These are phyloP conservation scores for Trametes cinnabarina DNA, from an alignment of 768 basidiomycete species.

Conservation along the genomic window DNA sequence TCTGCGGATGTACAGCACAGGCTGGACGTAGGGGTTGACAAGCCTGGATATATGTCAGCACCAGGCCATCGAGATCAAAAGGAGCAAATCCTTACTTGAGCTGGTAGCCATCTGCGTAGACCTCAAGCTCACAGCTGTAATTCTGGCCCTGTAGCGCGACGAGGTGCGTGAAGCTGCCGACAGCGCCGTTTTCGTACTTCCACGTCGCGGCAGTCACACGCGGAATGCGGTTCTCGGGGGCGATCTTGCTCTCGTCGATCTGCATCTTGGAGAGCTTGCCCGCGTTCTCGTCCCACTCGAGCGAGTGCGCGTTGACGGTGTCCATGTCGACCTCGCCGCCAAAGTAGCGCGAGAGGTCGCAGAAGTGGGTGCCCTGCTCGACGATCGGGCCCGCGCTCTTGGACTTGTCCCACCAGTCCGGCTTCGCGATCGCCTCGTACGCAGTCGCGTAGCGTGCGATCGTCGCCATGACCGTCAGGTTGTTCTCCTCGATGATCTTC, in stretches of 20 bases:
- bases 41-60: conserved; percentile 47
- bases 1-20: conserved; percentile 80
- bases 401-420: conserved; percentile 93
- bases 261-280: conserved; percentile 78
- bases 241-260: conserved; percentile 82
- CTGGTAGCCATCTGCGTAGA: conserved; percentile 90
- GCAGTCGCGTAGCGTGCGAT: conserved; percentile 93
- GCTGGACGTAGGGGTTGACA: conserved; percentile 92
- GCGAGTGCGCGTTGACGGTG: conserved; percentile 77
- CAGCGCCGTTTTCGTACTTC: conserved; percentile 95
- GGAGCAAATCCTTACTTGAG: conserved; percentile 54
- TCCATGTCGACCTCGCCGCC: conserved; percentile 92
- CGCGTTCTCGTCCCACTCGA: conserved; percentile 90
- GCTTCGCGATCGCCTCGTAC: conserved; percentile 75
- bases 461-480: conserved; percentile 93
- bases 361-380: conserved; percentile 96
- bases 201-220: conserved; percentile 91
- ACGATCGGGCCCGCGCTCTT: conserved; percentile 82
- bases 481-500: conserved; percentile 90
- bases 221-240: conserved; percentile 87
- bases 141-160: conserved; percentile 89
- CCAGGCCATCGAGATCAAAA: conserved; percentile 3
- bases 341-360: conserved; percentile 95
- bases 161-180: conserved; percentile 88
- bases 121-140: conserved; percentile 93